Conservation (phyloP, 331 rosid species). For the Quercus tomentella region DNA sequence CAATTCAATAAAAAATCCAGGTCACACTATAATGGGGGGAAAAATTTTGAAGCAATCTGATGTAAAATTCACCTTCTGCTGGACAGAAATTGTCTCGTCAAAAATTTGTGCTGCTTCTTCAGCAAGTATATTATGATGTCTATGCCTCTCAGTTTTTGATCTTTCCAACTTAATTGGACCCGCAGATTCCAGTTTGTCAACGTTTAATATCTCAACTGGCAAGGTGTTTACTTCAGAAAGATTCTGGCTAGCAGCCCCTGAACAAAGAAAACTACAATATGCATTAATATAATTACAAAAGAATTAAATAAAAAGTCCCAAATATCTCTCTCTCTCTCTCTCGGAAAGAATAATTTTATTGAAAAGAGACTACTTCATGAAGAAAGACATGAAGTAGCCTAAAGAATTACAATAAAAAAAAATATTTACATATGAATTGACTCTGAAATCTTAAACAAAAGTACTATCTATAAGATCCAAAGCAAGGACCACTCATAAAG, state of each 20-base stretch:
- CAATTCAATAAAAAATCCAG: constrained; percentile 23
- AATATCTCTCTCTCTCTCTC: background rate
- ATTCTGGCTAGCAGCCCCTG: constrained; percentile 49
- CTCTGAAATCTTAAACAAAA: no score
- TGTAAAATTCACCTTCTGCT: constrained; percentile 53
- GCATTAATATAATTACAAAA: background rate
- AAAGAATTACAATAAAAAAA: no score
- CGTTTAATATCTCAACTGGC: constrained; percentile 41
- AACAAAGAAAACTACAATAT: constrained; percentile 16
- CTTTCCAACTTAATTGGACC: constrained; percentile 60
- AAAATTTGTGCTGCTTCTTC: constrained; percentile 81
- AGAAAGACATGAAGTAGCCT: no score
- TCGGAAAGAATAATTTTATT: no score
- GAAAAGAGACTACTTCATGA: no score
- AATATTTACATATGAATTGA: no score
- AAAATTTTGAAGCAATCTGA: background rate
- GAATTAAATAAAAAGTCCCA: constrained; percentile 8
- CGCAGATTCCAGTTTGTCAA: constrained; percentile 40
- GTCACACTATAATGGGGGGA: background rate
- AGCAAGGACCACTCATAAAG: no score
- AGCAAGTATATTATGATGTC: constrained; percentile 39
- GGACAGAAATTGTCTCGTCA: constrained; percentile 48
- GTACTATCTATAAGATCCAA: no score
- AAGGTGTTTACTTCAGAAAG: constrained; percentile 46
- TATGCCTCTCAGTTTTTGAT: constrained; percentile 66